Evolutionary conservation across 2,329 filamentous ascomycete species (phyloP), one percentile per base, ranked within the genome.

Genomic region (Fusarium fracticaudum): DNA sequence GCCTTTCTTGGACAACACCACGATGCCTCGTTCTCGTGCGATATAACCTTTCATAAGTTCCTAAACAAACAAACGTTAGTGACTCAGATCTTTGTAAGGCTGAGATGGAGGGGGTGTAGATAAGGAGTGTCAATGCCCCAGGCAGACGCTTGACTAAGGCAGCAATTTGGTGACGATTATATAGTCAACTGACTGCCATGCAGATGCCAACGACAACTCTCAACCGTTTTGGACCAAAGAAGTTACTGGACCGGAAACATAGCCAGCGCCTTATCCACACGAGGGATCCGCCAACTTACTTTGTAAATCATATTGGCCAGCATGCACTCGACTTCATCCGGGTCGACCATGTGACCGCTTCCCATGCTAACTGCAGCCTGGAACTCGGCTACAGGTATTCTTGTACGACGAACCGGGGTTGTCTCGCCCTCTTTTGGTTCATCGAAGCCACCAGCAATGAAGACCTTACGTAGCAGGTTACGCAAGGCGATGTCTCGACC

Each of bases 31-130:
- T 76, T 98, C 95, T 62, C 96, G 92, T 38, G 96, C 92, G 76
- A 99, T 99, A 83, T 99, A 99, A 45, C 97, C 96, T 84, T 98
- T 99, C 94, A 99, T 98, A 31, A 96, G 87, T 67, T 93, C 93
- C 94, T 98, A 69, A 66, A 50, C 29, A 67, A 71, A 38, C n/a
- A 51, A 47, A 33, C 67, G 65, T 83, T 71, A 83, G 81, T 81
- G 77, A 83, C 68, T 82, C 78, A 81, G 75, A 65, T 78, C 40
- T 72, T 76, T 61, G 53, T 74, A 71, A 71, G 73, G 73, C 72
- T 76, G 72, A 71, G 48, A 58, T 67, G 68, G 60, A 74, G 67
- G 59, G 64, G 68, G 74, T 69, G 75, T 50, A 58, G n/a, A 64
- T 72, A 75, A 54, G 31, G n/a, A 62, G 44, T 59, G 61, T 64